Conservation (phyloP, 2,329 filamentous ascomycete species). For the Fusarium anthophilum region DNA sequence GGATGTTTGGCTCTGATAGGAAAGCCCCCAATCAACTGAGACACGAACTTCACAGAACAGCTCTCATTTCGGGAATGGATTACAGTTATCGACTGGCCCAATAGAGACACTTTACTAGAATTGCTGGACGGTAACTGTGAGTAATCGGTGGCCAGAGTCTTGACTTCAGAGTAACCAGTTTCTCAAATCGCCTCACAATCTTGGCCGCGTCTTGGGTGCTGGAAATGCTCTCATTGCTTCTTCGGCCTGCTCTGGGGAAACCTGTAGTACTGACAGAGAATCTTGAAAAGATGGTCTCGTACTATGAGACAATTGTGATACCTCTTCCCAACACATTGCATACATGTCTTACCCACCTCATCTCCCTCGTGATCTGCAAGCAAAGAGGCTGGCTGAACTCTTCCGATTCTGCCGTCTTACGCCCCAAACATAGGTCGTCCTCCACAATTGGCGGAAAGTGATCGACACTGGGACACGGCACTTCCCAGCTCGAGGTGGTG, state of each 20-base stretch:
- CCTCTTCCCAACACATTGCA: background rate
- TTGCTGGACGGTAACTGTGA: rapidly evolving
- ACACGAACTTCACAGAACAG: background rate
- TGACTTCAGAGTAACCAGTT: background rate
- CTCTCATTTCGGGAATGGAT: background rate
- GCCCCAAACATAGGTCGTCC: too few relatives aligned
- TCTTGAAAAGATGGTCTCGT: rapidly evolving
- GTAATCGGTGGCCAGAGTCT: rapidly evolving
- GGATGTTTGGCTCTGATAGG: rapidly evolving
- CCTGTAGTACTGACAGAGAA: background rate
- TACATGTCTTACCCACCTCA: background rate
- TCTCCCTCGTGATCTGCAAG: background rate
- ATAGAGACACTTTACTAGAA: background rate
- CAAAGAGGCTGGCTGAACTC: background rate
- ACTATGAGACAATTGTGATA: background rate
- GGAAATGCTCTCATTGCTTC: background rate
- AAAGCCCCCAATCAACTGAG: background rate
- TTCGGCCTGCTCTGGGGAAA: background rate
- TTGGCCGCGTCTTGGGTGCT: rapidly evolving
- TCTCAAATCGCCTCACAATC: rapidly evolving
- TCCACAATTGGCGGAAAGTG: background rate
- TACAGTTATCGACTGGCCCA: rapidly evolving
- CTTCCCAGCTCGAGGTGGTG: background rate
- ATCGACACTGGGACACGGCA: background rate
- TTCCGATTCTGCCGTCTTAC: background rate